phyloP scores from a whole-genome alignment of 225 moss, liverwort and hornwort species.

The Pleurozium schreberi region DNA sequence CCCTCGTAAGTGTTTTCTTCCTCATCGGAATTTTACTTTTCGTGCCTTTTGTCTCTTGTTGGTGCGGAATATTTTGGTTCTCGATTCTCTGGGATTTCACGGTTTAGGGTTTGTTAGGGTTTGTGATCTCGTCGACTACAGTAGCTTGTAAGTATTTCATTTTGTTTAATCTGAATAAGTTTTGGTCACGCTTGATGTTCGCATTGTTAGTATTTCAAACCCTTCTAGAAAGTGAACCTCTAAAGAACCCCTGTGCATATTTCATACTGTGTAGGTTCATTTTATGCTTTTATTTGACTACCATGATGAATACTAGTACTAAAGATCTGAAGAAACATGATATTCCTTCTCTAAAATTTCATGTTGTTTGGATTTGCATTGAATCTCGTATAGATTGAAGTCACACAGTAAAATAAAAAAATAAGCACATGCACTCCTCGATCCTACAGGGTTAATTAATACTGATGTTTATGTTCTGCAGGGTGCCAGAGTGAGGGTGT shows the following conservation, averaged over 20 bases:
- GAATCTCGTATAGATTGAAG: background rate
- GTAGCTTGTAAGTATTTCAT: background rate
- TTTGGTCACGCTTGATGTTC: background rate
- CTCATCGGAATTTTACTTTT: background rate
- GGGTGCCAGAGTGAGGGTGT: constrained; percentile 89
- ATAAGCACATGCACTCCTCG: background rate
- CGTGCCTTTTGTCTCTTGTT: background rate
- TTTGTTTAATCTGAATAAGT: background rate
- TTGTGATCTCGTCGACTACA: background rate
- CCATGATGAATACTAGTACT: no score
- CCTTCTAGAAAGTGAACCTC: background rate
- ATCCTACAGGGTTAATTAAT: background rate
- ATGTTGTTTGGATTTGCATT: background rate
- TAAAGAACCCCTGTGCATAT: background rate
- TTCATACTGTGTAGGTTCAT: background rate
- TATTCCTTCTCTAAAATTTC: background rate
- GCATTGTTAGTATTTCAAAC: background rate
- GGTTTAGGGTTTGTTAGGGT: background rate
- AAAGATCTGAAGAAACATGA: background rate
- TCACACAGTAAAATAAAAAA: background rate
- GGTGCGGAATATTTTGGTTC: background rate
- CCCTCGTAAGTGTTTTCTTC: constrained; percentile 28
- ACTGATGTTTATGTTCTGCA: background rate
- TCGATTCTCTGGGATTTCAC: background rate
- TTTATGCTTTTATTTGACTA: background rate